Conservation (phyloP, 352 stramenopile species). For the Globisporangium perplexum region DNA sequence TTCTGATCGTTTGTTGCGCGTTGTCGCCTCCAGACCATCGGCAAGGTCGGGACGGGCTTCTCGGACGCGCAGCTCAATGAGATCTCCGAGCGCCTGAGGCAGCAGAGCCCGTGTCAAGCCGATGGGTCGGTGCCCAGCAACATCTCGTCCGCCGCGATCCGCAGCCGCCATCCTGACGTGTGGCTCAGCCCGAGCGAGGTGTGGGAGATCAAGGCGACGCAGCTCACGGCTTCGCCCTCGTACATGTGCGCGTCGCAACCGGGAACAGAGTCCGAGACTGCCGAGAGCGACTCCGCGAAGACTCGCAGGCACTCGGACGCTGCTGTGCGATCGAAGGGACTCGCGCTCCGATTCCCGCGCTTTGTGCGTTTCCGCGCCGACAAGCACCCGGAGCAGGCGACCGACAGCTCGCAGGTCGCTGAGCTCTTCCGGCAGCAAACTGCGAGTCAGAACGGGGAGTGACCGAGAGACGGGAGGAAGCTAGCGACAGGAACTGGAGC, state of each 20-base stretch:
- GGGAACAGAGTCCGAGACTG: neutral
- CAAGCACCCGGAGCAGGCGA: constrained; percentile 95
- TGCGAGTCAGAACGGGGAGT: constrained; percentile 7
- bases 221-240: constrained; percentile 94
- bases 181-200: constrained; percentile 94
- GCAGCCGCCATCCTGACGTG: constrained; percentile 80
- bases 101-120: constrained; percentile 28
- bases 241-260: constrained; percentile 87
- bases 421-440: constrained; percentile 56
- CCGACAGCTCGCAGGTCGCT: constrained; percentile 91
- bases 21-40: constrained; percentile 43
- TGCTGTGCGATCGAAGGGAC: constrained; percentile 48
- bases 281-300: neutral
- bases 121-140: constrained; percentile 45
- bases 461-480: neutral
- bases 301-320: constrained; percentile 7
- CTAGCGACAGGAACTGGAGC: neutral
- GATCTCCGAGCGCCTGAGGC: constrained; percentile 46
- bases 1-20: neutral
- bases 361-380: constrained; percentile 95
- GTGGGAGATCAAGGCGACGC: constrained; percentile 98
- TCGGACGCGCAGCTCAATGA: constrained; percentile 92
- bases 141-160: constrained; percentile 36
- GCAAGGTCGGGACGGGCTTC: constrained; percentile 97
- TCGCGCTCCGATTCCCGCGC: constrained; percentile 98